These are phyloP conservation scores for Sclerotinia spermophila DNA, from an alignment of 2,329 filamentous ascomycete species.

Conservation along the genomic window DNA sequence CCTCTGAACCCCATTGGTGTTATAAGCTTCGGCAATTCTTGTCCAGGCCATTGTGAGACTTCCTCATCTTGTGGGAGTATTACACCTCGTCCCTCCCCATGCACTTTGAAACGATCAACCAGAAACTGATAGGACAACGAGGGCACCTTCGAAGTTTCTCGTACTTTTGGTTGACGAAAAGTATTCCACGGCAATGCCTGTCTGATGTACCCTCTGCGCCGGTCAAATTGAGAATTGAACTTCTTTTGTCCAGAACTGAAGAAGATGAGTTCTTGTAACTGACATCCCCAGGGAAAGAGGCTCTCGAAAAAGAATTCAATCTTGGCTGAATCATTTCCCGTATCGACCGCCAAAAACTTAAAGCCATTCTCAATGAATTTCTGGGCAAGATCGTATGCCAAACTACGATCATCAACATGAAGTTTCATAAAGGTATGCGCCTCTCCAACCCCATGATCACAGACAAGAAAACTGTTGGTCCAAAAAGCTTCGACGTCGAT, in stretches of 20 bases:
- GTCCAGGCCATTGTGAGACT: background rate
- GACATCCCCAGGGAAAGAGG: background rate
- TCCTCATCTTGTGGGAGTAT: background rate
- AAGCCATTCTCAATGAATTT: background rate
- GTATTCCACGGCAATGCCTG: background rate
- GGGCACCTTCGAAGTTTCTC: background rate
- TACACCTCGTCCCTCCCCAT: background rate
- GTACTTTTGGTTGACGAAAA: background rate
- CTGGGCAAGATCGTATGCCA: background rate
- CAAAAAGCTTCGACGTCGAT: background rate
- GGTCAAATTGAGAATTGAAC: background rate
- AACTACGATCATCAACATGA: background rate
- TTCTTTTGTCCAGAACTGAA: background rate
- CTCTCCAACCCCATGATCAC: accelerated
- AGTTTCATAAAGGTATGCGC: background rate
- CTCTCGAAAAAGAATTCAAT: background rate
- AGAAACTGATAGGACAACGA: background rate
- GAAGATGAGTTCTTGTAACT: background rate
- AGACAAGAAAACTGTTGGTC: accelerated
- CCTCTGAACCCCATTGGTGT: background rate
- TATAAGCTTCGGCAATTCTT: background rate
- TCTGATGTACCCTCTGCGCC: background rate
- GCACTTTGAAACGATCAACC: background rate
- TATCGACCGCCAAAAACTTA: background rate
- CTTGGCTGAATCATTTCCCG: background rate